Evolutionary conservation across 495 filamentous ascomycete genomes (phyloP), one percentile per base, ranked within the genome.

Genomic region (Arthonia radiata): DNA sequence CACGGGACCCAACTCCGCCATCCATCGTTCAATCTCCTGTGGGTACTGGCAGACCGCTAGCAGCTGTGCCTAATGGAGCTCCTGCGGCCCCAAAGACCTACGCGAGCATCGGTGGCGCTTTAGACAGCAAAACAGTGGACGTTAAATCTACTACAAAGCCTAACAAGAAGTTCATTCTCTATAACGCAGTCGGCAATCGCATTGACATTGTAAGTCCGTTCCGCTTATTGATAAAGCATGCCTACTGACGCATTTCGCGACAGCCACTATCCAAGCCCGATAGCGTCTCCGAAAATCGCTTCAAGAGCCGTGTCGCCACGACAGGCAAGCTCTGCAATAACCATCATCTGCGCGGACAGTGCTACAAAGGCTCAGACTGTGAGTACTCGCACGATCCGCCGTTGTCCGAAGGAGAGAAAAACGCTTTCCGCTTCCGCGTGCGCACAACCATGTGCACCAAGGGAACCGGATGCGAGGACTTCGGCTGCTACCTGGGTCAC

Each of bases 331-430:
- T 38, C 22, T 52, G 48, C 32, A 52, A 52, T 30, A 32, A 42
- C 25, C 45, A 38, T 28, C 46, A 49, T 35, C 33, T 52, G 0
- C 34, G 14, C n/a, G 46, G 48, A 11, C 31, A 37, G 15, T 52
- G 48, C 30, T 10, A 26, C 7, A 30, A 32, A 4, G 34, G 31
- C 11, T 25, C 33, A 10, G 37, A 38, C 26, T 52, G 48, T 32
- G 29, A 32, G 12, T 48, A 46, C 33, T 23, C 28, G 8, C 48
- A 52, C 24, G 48, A 33, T 8, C 34, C 37, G n/a, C 31, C 34
- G 4, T 27, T 52, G 7, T 29, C 30, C 1, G 24, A 28, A 1
- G 36, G 28, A 15, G 48, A 49, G 32, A 28, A 29, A 16, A 29
- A 41, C n/a, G 42, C 46, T 8, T 26, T 51, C 15, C 34, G 38